phyloP scores from a whole-genome alignment of 345 rosid species.

The Barbarea vulgaris region DNA sequence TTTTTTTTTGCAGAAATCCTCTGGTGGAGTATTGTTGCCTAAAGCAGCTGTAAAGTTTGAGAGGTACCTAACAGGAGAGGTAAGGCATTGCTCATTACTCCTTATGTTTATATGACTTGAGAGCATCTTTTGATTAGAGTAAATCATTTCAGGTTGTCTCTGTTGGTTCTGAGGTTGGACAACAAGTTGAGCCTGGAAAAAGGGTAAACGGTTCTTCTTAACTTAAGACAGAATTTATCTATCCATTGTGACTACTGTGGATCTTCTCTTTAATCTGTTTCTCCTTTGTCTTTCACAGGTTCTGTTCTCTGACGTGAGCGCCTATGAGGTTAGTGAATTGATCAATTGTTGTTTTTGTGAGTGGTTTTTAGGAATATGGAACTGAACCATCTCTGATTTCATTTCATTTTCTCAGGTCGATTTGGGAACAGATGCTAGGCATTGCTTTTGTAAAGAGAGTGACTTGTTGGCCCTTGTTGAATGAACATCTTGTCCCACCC shows the following conservation, averaged over 20 bases:
- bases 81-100: conserved; percentile 33
- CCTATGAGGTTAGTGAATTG: conserved; percentile 60
- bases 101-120: conserved; percentile 14
- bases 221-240: neutral
- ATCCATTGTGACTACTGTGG: conserved; percentile 8
- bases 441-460: conserved; percentile 80
- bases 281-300: conserved; percentile 54
- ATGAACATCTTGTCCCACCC: conserved; percentile 35
- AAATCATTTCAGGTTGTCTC: conserved; percentile 57
- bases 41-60: conserved; percentile 93
- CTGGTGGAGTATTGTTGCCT: conserved; percentile 89
- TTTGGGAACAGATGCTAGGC: conserved; percentile 69
- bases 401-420: conserved; percentile 54
- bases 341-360: neutral
- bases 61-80: conserved; percentile 87
- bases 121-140: neutral
- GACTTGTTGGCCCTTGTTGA: conserved; percentile 85
- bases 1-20: conserved; percentile 58
- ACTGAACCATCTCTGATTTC: neutral
- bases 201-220: conserved; percentile 51
- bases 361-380: neutral
- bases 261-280: conserved; percentile 12
- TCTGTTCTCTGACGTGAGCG: conserved; percentile 82
- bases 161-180: conserved; percentile 72
- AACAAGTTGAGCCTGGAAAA: conserved; percentile 67